Evolutionary conservation across 768 basidiomycete genomes (phyloP), one percentile per base, ranked within the genome.

Genomic region (Pulveroboletus ravenelii): DNA sequence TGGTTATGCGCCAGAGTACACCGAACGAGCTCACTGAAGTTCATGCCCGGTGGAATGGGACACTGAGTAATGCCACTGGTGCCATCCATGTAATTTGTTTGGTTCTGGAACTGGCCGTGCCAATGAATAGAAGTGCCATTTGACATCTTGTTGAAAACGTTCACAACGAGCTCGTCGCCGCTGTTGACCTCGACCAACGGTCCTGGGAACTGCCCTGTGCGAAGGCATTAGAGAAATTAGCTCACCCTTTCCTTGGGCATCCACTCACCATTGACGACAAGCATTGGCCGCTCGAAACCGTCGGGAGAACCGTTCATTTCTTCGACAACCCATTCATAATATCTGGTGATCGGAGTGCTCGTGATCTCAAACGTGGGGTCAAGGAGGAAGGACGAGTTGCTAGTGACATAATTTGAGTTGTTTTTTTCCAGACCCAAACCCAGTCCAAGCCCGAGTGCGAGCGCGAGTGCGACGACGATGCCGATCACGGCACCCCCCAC

Each of bases 31-130:
- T 67, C 52, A 77, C 66, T 48, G 30, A 67, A 67, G 47, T 71
- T 72, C 55, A 70, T 62, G 20, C 76, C 76, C 4, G 78, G 71
- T n/a, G 78, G 78, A 31, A 80, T 80, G 10, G 75, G 74, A 55
- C 80, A 80, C 56, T 80, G 73, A 1, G 78, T 75, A 39, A 80
- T 69, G 9, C 70, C 72, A 8, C 59, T 63, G 0, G 76, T 71
- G 2, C 78, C 78, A 46, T 80, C 78, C 57, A 74, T 77, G 53
- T 69, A 77, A 49, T 73, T 72, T 1, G 78, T 78, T 30, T 72
- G 66, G 47, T 76, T 75, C 54, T 72, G 76, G 34, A 66, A 60
- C 45, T 76, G 64, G 23, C 65, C 62, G 17, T 69, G 68, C 69
- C 69, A 69, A 42, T 69, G 68, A 45, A 69, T 63, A 13, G 57